These are phyloP conservation scores for Xylaria polymorpha DNA, from an alignment of 2,329 filamentous ascomycete genomes.

Conservation along the genomic window DNA sequence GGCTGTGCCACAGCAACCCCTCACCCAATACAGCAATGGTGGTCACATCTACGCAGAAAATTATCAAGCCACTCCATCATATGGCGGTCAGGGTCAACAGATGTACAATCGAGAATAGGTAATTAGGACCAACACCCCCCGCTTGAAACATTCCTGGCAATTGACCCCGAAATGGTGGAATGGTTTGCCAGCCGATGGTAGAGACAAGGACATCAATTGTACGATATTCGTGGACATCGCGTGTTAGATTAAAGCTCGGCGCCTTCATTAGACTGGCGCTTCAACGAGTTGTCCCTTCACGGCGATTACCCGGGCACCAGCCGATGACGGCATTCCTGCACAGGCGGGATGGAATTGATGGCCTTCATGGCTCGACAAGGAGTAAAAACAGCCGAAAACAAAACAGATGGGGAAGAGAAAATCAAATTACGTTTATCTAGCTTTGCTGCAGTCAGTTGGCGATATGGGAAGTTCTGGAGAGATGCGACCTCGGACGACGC, in stretches of 20 bases:
- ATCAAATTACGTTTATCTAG: slow-evolving; percentile 33
- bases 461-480: slow-evolving; percentile 16
- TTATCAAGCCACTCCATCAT: slow-evolving; percentile 57
- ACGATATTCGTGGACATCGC: slow-evolving; percentile 24
- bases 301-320: slow-evolving; percentile 7
- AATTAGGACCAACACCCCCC: slow-evolving; percentile 7
- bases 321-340: slow-evolving; percentile 2
- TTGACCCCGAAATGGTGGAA: slow-evolving; percentile 12
- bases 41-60: slow-evolving; percentile 69
- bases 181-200: not conserved
- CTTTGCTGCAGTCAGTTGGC: slow-evolving; percentile 25
- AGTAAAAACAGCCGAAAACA: not conserved
- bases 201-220: slow-evolving; percentile 15
- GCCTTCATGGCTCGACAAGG: slow-evolving; percentile 5
- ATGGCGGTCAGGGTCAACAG: slow-evolving; percentile 68
- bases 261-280: slow-evolving; percentile 31
- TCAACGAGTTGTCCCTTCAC: slow-evolving; percentile 26
- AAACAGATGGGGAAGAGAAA: slow-evolving; percentile 14
- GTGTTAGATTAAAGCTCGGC: slow-evolving; percentile 30
- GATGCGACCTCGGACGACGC: not conserved
- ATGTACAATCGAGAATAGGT: slow-evolving; percentile 67
- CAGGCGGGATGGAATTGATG: slow-evolving; percentile 6
- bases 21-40: slow-evolving; percentile 65
- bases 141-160: not conserved
- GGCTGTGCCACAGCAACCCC: slow-evolving; percentile 57